Evolutionary conservation across 345 rosid species (phyloP), one percentile per base, ranked within the genome.

Genomic region (Mangifera indica): DNA sequence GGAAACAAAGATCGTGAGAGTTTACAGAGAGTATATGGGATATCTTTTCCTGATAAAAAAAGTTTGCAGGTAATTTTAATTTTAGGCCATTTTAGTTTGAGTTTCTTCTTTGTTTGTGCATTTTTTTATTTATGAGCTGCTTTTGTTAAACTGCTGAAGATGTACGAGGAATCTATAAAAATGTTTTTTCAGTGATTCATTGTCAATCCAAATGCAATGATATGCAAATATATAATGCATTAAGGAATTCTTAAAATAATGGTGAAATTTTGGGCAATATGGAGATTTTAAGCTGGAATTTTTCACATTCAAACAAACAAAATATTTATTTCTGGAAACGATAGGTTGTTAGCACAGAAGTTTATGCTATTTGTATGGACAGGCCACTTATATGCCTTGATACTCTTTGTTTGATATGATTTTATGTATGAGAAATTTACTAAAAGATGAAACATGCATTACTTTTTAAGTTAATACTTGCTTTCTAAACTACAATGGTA

Each of bases 11-110:
- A 91, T 70, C 94, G 94, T 67, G 99, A 93, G 80, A 95, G 98
- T 78, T 81, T 92, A 77, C 98, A 95, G 76, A 91, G 99, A 83
- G 99, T 95, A 40, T 95, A 95, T 84, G 98, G 99, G 67, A 93
- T 95, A 80, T 95, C 99, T 26, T 95, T 81, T 84, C 97, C 98
- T 15, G 99, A 95, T 74, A 85, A 88, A 78, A 91, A 93, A 66
- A 91, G 79, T 42, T 83, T 95, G 82, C 87, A 91, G 96, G 99
- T 91, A 60, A 69, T 51, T 67, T 71, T 55, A 66, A 46, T 69
- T 67, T 44, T 49, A 22, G 49, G 51, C 44, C 42, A n/a, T 65
- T 25, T 52, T 25, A 20, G 37, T 61, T 75, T n/a, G 32, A 58
- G 11, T 71, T 45, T 54, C 15, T 26, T 71, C 40, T 18, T 17